phyloP scores from a whole-genome alignment of 2,329 filamentous ascomycete genomes.

The Xylaria sp. region DNA sequence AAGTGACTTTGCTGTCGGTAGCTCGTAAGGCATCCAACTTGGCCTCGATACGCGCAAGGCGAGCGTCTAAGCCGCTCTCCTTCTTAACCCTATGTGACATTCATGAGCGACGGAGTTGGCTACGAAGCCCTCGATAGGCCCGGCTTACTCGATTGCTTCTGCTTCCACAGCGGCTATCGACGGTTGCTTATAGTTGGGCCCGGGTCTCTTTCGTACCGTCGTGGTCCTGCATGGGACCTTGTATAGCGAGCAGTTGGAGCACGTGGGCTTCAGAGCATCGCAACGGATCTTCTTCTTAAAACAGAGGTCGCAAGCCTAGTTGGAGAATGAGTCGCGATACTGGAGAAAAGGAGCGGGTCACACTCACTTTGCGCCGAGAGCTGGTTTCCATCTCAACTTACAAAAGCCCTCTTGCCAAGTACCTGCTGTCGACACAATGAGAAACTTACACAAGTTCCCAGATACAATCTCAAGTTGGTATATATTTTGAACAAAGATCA shows the following conservation, averaged over 20 bases:
- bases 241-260: slow-evolving; percentile 57
- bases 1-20: background rate
- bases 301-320: slow-evolving; percentile 55
- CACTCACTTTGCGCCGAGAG: slow-evolving; percentile 45
- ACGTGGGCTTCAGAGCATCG: slow-evolving; percentile 56
- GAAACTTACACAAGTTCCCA: background rate
- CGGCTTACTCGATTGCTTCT: slow-evolving; percentile 15
- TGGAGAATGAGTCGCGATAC: slow-evolving; percentile 9
- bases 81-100: slow-evolving; percentile 9
- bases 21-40: slow-evolving; percentile 42
- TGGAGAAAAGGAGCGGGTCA: background rate
- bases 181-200: slow-evolving; percentile 19
- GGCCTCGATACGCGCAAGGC: slow-evolving; percentile 46
- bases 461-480: background rate
- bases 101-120: slow-evolving; percentile 1
- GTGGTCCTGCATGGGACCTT: slow-evolving; percentile 53
- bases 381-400: slow-evolving; percentile 44
- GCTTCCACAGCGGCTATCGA: slow-evolving; percentile 25
- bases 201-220: slow-evolving; percentile 42
- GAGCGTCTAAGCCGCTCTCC: slow-evolving; percentile 39
- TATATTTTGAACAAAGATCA: background rate
- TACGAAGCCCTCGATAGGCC: background rate
- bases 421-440: background rate
- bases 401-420: background rate
- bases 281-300: slow-evolving; percentile 60